Percentiles rank a stretch among this genome's conserved stretches.
These are phyloP conservation scores for Catenaria anguillulae DNA, from an alignment of 371 early-diverging fungal genomes.

Conservation along the genomic window DNA sequence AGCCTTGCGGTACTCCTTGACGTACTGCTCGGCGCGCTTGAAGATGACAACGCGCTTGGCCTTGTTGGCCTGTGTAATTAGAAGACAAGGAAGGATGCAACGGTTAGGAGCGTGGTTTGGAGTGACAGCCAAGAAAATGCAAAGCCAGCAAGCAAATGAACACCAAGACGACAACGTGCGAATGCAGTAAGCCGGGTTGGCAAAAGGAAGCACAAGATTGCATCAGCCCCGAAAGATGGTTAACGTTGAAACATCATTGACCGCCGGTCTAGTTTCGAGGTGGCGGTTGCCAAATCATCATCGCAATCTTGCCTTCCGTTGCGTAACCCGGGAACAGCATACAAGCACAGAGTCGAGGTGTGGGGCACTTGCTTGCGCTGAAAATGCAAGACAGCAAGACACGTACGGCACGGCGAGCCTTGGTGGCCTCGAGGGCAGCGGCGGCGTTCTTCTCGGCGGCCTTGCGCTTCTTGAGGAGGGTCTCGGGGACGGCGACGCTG, in stretches of 20 bases:
- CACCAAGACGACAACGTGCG: slow-evolving; percentile 7
- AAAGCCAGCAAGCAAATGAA: slow-evolving; percentile 3
- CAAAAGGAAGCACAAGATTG: too few relatives aligned
- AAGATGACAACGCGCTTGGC: slow-evolving; percentile 83
- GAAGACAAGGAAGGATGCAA: too few relatives aligned
- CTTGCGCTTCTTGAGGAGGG: slow-evolving; percentile 94
- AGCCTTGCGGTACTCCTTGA: slow-evolving; percentile 79
- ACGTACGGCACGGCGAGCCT: slow-evolving; percentile 55
- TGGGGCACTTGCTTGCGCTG: too few relatives aligned
- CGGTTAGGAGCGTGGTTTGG: background rate
- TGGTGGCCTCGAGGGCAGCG: slow-evolving; percentile 46
- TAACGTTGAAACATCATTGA: slow-evolving; percentile 34
- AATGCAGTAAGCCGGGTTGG: background rate
- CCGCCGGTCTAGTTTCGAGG: slow-evolving; percentile 10
- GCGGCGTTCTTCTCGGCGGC: slow-evolving; percentile 65
- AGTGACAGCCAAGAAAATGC: background rate
- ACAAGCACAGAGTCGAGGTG: too few relatives aligned
- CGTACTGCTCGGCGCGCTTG: slow-evolving; percentile 92
- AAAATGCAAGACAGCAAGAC: background rate
- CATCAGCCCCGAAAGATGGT: slow-evolving; percentile 64
- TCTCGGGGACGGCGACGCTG: slow-evolving; percentile 51
- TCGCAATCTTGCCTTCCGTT: background rate
- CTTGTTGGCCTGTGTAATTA: slow-evolving; percentile 55
- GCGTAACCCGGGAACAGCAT: background rate
- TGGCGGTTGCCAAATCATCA: slow-evolving; percentile 19